Evolutionary conservation across 1,284 basidiomycete species (phyloP), one percentile per base, ranked within the genome.

Genomic region (Testicularia cyperi): DNA sequence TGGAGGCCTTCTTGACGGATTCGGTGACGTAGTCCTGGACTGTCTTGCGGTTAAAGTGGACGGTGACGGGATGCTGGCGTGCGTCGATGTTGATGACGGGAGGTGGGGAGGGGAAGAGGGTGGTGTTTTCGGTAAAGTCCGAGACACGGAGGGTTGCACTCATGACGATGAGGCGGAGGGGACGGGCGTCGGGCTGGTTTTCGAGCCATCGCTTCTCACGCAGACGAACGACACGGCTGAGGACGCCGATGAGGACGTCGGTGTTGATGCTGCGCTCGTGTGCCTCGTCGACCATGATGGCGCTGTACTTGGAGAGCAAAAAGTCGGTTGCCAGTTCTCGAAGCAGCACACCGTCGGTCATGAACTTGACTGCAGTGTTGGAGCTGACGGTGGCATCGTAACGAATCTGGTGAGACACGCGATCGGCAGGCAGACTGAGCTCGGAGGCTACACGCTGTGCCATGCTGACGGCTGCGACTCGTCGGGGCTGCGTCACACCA

Each of bases 261-360:
- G 95, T 98, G 75, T 98, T 98, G 80, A 98, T 89, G 65, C 91
- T 95, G 52, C 95, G 81, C 77, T 99, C 95, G 78, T 98, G 95
- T 0, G 95, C 95, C 78, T 99, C 95, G 68, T 99, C 95, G 48
- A 98, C 87, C 60, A 99, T 85, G 24, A 95, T 61, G 18, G 62
- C 88, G 19, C 89, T 92, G 77, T 99, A 99, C 74, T 87, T 89
- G 40, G 81, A 84, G 14, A 98, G 81, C 23, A 96, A 77, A 74
- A 98, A 94, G 74, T 99, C 94, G 13, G 83, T 84, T 0, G 90
- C 87, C 18, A 98, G 81, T 77, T 99, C 95, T 46, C 95, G 86
- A 10, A 98, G 81, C 19, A 99, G 80, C 13, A 98, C 91, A 81
- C 95, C 95, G 71, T 99, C 95, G 2, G 95, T 99, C 94, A 98